phyloP scores from a whole-genome alignment of 495 filamentous ascomycete species.

The Platismatia glauca region DNA sequence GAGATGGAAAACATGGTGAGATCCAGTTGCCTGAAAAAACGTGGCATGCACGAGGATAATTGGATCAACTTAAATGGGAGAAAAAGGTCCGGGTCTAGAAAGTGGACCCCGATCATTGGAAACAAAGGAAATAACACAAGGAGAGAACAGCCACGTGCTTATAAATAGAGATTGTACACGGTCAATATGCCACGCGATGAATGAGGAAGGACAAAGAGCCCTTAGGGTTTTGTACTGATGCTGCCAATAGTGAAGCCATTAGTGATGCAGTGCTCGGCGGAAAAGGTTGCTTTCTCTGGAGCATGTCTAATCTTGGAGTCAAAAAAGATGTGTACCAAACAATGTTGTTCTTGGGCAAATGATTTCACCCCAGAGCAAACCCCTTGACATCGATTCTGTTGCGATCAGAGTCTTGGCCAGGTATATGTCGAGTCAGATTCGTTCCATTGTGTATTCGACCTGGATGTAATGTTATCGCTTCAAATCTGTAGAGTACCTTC shows the following conservation, averaged over 20 bases:
- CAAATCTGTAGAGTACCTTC: too few species aligned
- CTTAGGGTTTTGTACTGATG: neutral
- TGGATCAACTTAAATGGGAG: neutral
- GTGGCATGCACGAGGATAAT: neutral
- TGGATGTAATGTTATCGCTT: too few species aligned
- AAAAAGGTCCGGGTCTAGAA: neutral
- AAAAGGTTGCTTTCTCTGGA: neutral
- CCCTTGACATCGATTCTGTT: neutral
- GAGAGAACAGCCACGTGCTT: slow-evolving; percentile 2
- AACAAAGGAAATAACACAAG: neutral
- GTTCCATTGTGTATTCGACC: too few species aligned
- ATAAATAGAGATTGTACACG: neutral
- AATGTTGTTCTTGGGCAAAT: too few species aligned
- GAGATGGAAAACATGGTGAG: neutral
- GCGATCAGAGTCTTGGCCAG: neutral
- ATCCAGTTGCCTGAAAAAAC: neutral
- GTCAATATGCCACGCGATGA: neutral
- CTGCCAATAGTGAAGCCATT: neutral
- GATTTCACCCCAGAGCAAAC: neutral
- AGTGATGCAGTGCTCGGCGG: neutral
- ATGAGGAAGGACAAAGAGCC: neutral
- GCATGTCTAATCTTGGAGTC: neutral
- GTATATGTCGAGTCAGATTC: neutral
- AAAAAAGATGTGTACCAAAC: neutral
- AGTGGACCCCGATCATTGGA: neutral